Conservation (phyloP, 2,329 filamentous ascomycete species). For the Echinosphaeria canescens region DNA sequence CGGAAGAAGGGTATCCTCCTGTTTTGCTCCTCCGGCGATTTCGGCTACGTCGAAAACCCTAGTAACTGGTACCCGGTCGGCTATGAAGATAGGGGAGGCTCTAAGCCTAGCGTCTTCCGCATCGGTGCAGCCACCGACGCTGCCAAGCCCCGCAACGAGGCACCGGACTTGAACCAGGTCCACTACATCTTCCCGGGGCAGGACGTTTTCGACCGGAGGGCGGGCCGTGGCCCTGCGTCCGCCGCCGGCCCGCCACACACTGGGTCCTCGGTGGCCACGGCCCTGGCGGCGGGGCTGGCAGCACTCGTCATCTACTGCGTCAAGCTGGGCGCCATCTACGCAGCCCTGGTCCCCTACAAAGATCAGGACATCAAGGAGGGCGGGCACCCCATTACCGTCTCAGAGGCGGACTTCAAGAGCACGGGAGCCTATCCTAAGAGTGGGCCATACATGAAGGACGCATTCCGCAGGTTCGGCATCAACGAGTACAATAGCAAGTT, state of each 20-base stretch:
- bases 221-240: neutral
- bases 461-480: neutral
- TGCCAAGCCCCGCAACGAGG: neutral
- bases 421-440: too few species aligned
- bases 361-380: neutral
- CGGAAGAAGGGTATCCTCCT: neutral
- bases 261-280: slow-evolving; percentile 1
- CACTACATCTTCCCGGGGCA: slow-evolving; percentile 1
- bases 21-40: slow-evolving; percentile 1
- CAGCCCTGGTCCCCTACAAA: neutral
- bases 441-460: slow-evolving; percentile 1
- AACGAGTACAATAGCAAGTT: neutral
- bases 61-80: neutral
- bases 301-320: slow-evolving; percentile 1
- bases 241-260: neutral
- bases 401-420: neutral
- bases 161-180: too few species aligned
- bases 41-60: neutral
- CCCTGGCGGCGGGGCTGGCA: slow-evolving; percentile 1
- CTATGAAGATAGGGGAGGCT: neutral
- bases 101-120: too few species aligned
- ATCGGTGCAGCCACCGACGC: slow-evolving; percentile 1
- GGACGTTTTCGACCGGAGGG: neutral
- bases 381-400: neutral
- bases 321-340: slow-evolving; percentile 1